Evolutionary conservation across 75 land plant genomes (phyloP), one percentile per base, ranked within the genome.

Genomic region (Pseudotsuga menziesii): DNA sequence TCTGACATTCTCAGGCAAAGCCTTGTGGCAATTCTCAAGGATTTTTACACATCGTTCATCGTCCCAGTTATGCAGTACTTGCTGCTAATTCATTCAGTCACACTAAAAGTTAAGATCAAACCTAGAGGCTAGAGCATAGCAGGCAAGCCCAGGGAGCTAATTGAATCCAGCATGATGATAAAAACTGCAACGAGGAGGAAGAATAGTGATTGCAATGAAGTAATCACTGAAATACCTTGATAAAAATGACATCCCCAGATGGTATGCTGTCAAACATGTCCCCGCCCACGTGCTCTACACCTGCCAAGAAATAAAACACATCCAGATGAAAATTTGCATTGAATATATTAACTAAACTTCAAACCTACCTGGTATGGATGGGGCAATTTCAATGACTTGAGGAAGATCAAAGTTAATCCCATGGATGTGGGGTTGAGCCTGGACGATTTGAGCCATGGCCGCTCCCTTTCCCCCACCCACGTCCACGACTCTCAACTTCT

Each of bases 11-110:
- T 61, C 63, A 4, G 76, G 73, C 1, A 84, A 58, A 3, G 77
- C 75, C 56, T 77, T 77, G 29, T 72, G 36, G 39, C 83, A 84
- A 69, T 80, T 84, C 58, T 60, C 48, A 39, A 84, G 78, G 4
- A 84, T 77, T 32, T 76, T 84, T 26, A 80, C 9, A 72, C 86
- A 80, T 4, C 73, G 41, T 23, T 77, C 79, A 66, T 84, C 86
- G 15, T 75, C 70, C 86, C 86, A 84, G 61, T 81, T 79, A 27
- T 77, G 79, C 72, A 84, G 56, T 17, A 84, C 73, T 26, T 56
- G 22, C 86, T 84, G 79, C 60, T 20, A 20, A 20, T 20, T 5
- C 60, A 58, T 4, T 2, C 19, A 16, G 36, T 61, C 81, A 4
- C 70, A 27, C 23, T 32, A 55, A 56, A 76, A 56, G 2, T 78